These are phyloP conservation scores for Globisporangium viniferum DNA, from an alignment of 352 stramenopile species.

Conservation along the genomic window DNA sequence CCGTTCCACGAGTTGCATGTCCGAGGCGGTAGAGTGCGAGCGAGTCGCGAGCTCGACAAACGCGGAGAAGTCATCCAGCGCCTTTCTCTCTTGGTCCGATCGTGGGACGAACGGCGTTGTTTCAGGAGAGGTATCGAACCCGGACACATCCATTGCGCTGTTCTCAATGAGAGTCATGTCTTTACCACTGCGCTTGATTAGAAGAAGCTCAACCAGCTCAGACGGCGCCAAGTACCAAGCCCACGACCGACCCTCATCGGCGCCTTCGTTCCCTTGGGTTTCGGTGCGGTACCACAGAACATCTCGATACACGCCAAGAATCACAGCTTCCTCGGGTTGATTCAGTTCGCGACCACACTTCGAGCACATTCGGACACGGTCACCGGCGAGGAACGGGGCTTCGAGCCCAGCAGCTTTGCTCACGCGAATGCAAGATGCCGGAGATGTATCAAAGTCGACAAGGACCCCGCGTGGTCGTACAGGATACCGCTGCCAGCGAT, in stretches of 20 bases:
- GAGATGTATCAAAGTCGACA: constrained; percentile 93
- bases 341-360: constrained; percentile 95
- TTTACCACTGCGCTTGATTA: constrained; percentile 78
- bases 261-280: constrained; percentile 95
- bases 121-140: constrained; percentile 30
- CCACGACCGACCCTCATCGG: constrained; percentile 90
- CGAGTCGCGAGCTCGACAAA: constrained; percentile 66
- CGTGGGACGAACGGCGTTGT: constrained; percentile 38
- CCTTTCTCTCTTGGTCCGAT: constrained; percentile 47
- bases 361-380: constrained; percentile 92
- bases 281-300: constrained; percentile 95
- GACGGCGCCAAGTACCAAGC: constrained; percentile 95
- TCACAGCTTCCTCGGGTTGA: constrained; percentile 94
- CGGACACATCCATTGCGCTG: constrained; percentile 62
- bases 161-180: constrained; percentile 88
- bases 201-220: constrained; percentile 84
- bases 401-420: constrained; percentile 88
- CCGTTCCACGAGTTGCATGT: constrained; percentile 85
- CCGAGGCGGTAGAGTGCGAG: constrained; percentile 54
- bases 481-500: constrained; percentile 78
- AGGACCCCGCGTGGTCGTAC: constrained; percentile 86
- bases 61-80: constrained; percentile 42
- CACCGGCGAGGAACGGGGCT: constrained; percentile 89
- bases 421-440: constrained; percentile 84
- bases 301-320: constrained; percentile 92